These are phyloP conservation scores for Eimeria zaria DNA, from an alignment of 169 alveolate genomes.

Conservation along the genomic window DNA sequence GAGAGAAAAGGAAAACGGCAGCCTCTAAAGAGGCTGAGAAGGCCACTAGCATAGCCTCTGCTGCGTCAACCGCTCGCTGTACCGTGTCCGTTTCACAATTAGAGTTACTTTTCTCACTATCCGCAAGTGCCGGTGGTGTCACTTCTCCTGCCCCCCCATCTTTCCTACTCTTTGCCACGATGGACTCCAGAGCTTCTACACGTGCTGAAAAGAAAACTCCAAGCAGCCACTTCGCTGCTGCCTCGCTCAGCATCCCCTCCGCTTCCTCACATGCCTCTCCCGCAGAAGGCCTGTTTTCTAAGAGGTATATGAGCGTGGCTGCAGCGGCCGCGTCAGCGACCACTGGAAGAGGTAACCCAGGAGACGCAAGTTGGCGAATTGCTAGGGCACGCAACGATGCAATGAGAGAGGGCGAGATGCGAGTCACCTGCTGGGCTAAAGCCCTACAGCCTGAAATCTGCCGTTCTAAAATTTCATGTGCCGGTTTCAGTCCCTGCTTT, in stretches of 20 bases:
- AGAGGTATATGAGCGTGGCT: conserved; percentile 45
- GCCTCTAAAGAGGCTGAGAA: conserved; percentile 61
- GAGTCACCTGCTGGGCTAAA: conserved; percentile 37
- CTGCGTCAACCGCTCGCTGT: conserved; percentile 46
- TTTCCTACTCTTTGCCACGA: background rate
- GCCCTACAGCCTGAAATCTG: conserved; percentile 62
- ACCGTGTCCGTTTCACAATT: background rate
- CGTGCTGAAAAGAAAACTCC: conserved; percentile 56
- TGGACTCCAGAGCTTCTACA: conserved; percentile 46
- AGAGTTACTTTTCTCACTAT: background rate
- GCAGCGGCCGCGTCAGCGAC: conserved; percentile 65
- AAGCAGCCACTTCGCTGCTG: conserved; percentile 61
- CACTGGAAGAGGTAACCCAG: conserved; percentile 13
- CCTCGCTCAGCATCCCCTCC: background rate
- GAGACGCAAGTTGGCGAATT: conserved; percentile 49
- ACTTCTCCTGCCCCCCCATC: background rate
- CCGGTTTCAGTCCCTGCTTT: background rate
- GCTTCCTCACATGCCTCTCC: background rate
- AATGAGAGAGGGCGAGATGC: background rate
- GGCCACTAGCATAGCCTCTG: conserved; percentile 33
- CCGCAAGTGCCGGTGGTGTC: background rate
- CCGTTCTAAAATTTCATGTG: background rate
- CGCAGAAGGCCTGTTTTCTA: conserved; percentile 13
- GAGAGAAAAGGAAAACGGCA: conserved; percentile 14
- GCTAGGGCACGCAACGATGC: conserved; percentile 57